Conservation (phyloP, 108 stramenopile genomes). For the Nitzschia palea region DNA sequence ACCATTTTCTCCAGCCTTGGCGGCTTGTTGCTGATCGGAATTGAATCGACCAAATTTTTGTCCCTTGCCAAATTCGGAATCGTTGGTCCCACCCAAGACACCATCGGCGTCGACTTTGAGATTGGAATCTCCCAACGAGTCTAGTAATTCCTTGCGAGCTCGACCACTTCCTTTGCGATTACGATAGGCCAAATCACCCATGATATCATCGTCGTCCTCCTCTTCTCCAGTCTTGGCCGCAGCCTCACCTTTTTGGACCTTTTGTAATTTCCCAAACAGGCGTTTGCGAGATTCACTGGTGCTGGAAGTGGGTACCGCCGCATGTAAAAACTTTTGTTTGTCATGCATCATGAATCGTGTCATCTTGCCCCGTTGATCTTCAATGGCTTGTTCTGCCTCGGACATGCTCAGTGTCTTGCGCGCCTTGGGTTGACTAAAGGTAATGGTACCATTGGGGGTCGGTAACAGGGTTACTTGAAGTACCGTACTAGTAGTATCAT, state of each 20-base stretch:
- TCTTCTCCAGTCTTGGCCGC: conserved; percentile 26
- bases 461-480: conserved; percentile 55
- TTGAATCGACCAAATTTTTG: conserved; percentile 63
- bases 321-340: conserved; percentile 27
- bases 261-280: conserved; percentile 57
- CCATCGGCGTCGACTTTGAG: conserved; percentile 80
- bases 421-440: conserved; percentile 77
- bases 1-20: conserved; percentile 7
- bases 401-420: conserved; percentile 60
- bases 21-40: conserved; percentile 5
- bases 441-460: conserved; percentile 55
- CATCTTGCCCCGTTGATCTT: conserved; percentile 55
- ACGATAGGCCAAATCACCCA: conserved; percentile 73
- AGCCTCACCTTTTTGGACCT: conserved; percentile 2
- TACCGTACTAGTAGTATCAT: conserved; percentile 9
- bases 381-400: conserved; percentile 79
- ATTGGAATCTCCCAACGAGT: conserved; percentile 59
- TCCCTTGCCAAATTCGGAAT: conserved; percentile 74
- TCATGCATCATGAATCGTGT: conserved; percentile 82
- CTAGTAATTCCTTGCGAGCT: conserved; percentile 70
- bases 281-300: conserved; percentile 41
- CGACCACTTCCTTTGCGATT: conserved; percentile 48
- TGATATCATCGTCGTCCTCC: conserved; percentile 82
- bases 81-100: conserved; percentile 81
- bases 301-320: conserved; percentile 19